Conservation (phyloP, 805 yeast genomes). For the Candida silvicultrix region DNA sequence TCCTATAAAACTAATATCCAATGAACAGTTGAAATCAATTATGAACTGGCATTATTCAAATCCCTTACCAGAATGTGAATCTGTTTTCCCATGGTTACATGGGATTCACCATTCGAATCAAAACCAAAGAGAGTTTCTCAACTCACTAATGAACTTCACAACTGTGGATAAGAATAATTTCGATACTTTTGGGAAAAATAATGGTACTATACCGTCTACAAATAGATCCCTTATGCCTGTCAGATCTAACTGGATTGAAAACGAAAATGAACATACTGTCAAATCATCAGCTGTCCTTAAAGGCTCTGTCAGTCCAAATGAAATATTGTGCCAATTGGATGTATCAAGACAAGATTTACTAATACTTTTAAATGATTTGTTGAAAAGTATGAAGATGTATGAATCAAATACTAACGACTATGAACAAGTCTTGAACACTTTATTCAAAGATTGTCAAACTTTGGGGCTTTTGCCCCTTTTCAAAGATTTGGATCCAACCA, state of each 20-base stretch:
- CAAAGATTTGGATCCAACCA: conserved; percentile 55
- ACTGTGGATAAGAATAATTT: conserved; percentile 16
- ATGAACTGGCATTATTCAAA: conserved; percentile 17
- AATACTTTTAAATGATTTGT: conserved; percentile 10
- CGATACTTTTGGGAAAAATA: conserved; percentile 10
- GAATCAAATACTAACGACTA: conserved; percentile 1
- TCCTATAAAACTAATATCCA: conserved; percentile 16
- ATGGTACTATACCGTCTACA: conserved; percentile 13
- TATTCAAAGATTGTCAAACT: conserved; percentile 21
- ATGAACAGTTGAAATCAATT: conserved; percentile 12
- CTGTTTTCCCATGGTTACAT: conserved; percentile 88
- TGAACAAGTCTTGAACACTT: conserved; percentile 10
- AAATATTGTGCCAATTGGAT: conserved; percentile 45
- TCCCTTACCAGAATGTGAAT: conserved; percentile 55
- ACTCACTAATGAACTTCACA: conserved; percentile 16
- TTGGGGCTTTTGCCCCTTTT: conserved; percentile 43
- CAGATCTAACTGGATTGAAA: conserved; percentile 21
- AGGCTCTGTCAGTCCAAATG: conserved; percentile 49
- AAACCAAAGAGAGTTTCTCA: conserved; percentile 17
- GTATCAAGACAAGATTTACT: conserved; percentile 31
- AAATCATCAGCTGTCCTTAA: conserved; percentile 38
- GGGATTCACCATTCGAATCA: conserved; percentile 35
- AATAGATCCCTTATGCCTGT: conserved; percentile 19
- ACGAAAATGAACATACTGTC: conserved; percentile 24
- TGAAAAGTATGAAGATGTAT: conserved; percentile 19